Base-by-base conservation (phyloP, 495 filamentous ascomycete genomes). In the Saxophila tyrrhenica region DNA sequence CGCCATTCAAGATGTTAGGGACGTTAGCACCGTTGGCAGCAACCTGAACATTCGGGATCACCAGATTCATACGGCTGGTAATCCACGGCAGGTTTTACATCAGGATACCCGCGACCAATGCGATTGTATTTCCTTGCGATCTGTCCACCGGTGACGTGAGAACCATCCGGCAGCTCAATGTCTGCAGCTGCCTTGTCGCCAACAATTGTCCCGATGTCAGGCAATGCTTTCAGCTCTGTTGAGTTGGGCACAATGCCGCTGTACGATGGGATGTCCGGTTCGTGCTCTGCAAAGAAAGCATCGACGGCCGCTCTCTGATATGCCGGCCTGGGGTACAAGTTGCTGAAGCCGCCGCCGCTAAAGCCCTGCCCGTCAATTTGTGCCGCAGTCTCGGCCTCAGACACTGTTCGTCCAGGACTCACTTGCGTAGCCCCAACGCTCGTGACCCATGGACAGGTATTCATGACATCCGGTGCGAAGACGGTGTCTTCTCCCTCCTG, bases 291-390 rank as follows among this genome's bases (percentile, higher is more conserved):
- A 44, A 61, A 54, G 39, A 38, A 61, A 46, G 62, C 58, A 0
- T 65, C 61, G 2, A 88, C 77, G 0, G 75, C 75, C 1, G 61
- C 25, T 11, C 70, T 42, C 62, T 89, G 84, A 61, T 80, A 88
- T 7, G 55, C 48, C 0, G 84, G 81, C 10, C 73, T 65, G 20
- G 69, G 62, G 67, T 81, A 88, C 63, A 85, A 70, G 61, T 87
- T 85, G 57, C 76, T 81, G 67, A 87, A 86, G 13, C 82, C 83
- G 35, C 83, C 81, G 21, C 82, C 81, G 32, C 56, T 54, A 56
- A 56, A 57, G 54, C 55, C 45, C 23, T 55, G 50, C 45, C 50
- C 51, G 39, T 8, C 13, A 21, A n/a, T 21, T 17, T 15, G 9
- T 8, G 42, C 41, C 8, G 7, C 3, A 17, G 41, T 17, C 5